These are phyloP conservation scores for Penicilliopsis zonata DNA, from an alignment of 495 filamentous ascomycete species.

Conservation along the genomic window DNA sequence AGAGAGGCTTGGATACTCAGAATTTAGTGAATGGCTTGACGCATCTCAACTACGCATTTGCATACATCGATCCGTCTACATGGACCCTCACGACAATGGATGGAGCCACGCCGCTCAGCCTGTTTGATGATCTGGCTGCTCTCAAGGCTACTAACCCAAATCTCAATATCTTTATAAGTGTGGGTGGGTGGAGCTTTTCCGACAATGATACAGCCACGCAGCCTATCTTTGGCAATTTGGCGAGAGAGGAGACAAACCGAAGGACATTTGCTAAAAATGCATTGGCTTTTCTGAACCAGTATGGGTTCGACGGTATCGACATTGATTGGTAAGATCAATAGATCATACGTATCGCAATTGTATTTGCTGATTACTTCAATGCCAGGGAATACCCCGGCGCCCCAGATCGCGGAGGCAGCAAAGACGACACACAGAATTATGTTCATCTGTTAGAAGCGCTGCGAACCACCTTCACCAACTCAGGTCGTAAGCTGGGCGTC, in stretches of 20 bases:
- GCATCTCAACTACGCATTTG: slow-evolving; percentile 22
- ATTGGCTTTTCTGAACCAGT: slow-evolving; percentile 6
- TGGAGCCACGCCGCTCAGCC: background rate
- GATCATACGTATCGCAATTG: background rate
- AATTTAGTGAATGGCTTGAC: slow-evolving; percentile 7
- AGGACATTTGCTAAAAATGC: slow-evolving; percentile 7
- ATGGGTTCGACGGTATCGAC: slow-evolving; percentile 29
- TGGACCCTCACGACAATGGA: slow-evolving; percentile 13
- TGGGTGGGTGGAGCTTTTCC: slow-evolving; percentile 35
- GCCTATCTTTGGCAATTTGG: slow-evolving; percentile 16
- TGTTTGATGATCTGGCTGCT: slow-evolving; percentile 12
- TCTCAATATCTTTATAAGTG: slow-evolving; percentile 21
- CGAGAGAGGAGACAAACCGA: slow-evolving; percentile 2
- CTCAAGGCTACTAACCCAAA: slow-evolving; percentile 15
- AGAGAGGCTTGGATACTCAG: background rate
- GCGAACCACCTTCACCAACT: slow-evolving; percentile 8
- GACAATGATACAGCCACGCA: slow-evolving; percentile 23
- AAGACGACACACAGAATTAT: slow-evolving; percentile 30
- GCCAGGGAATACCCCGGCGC: slow-evolving; percentile 38
- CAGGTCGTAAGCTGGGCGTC: slow-evolving; percentile 17
- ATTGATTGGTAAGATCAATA: slow-evolving; percentile 21
- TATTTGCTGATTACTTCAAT: slow-evolving; percentile 30
- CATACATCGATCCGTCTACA: slow-evolving; percentile 9
- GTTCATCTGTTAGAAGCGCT: slow-evolving; percentile 23
- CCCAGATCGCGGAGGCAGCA: slow-evolving; percentile 27